Base-by-base conservation (phyloP, 495 filamentous ascomycete genomes). In the Daldinia bambusicola region DNA sequence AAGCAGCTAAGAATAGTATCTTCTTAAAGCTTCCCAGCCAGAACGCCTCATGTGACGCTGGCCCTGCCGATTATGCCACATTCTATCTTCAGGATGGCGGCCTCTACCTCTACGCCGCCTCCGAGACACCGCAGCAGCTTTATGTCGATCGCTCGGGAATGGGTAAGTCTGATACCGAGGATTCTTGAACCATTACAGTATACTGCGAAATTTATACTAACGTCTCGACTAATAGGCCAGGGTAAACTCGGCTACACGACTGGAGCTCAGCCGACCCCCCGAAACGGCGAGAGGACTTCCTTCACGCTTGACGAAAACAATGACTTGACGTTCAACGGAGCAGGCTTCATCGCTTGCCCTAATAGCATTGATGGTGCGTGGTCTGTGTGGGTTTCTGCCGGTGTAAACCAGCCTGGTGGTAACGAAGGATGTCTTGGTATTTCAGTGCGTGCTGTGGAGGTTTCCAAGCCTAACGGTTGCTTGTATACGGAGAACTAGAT, bases 91-190 rank as follows among this genome's bases (percentile, higher is more conserved):
- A 56, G 63, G 76, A 86, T 57, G 81, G 78, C 30, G 78, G 76
- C 38, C 80, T 88, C 32, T 82, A 70, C 70, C 82, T 88, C 48
- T 86, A 82, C 69, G 74, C 79, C 51, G 34, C 43, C 10, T 76
- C 77, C 31, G 78, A 75, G 20, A 76, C 77, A 48, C 70, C 79
- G n/a, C 84, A 87, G 75, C 76, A 83, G 74, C 68, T 86, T 62
- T 84, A 75, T 58, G 83, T 82, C 40, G 85, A 88, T 66, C 83
- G 83, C 53, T 87, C 84, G 45, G 84, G 84, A 70, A 87, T 87
- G 84, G 67, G 67, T 70, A 65, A 4, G 67, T 58, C 5, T 1
- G 78, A 78, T 78, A 76, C n/a, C 71, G 1, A 26, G 1, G 26
- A 56, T 10, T 9, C 34, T 41, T 13, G 7, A 26, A 36, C 4